Base-by-base conservation (phyloP, 148 eudicot genomes). In the Cornus suecica region DNA sequence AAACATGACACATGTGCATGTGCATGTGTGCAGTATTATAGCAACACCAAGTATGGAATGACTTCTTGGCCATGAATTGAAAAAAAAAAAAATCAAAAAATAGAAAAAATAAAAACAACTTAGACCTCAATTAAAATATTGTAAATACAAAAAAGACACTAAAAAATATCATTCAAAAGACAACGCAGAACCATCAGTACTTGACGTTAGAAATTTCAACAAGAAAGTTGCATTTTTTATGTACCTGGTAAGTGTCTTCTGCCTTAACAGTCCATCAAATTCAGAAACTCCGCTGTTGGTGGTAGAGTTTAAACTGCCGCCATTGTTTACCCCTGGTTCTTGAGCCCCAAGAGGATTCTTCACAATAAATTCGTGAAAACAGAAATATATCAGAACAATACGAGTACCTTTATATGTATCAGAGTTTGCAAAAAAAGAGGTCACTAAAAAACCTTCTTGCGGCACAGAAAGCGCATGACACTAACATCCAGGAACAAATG, bases 241-340 rank as follows among this genome's bases (percentile, higher is more conserved):
- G 68, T 82, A 86, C 98, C 98, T 91, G 77, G 94, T 88, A 80
- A 92, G 92, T 1, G 89, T 92, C 86, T 87, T 95, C 63, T 91
- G 89, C 86, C 90, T 92, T 74, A 95, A 76, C 71, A 91, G 76
- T 74, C 83, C 87, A 84, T 95, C 99, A 69, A 95, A 94, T 58
- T 92, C 97, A 30, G 87, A 80, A 61, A 93, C 84, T 51, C 88
- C 91, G 77, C 79, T 72, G 24, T 68, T 56, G 45, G 76, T 72
- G n/a, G n/a, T n/a, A 63, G 75, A 69, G 31, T n/a, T 74, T 29
- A 27, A 74, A 66, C 58, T 70, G 37, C 72, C 73, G 66, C 76
- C 68, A 52, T 73, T 78, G 66, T 32, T 25, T 62, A 22, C 30
- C 41, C 56, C 69, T 48, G 78, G 77, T 74, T 79, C 84, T 73